These are phyloP conservation scores for Trametes cubensis DNA, from an alignment of 768 basidiomycete genomes.

Conservation along the genomic window DNA sequence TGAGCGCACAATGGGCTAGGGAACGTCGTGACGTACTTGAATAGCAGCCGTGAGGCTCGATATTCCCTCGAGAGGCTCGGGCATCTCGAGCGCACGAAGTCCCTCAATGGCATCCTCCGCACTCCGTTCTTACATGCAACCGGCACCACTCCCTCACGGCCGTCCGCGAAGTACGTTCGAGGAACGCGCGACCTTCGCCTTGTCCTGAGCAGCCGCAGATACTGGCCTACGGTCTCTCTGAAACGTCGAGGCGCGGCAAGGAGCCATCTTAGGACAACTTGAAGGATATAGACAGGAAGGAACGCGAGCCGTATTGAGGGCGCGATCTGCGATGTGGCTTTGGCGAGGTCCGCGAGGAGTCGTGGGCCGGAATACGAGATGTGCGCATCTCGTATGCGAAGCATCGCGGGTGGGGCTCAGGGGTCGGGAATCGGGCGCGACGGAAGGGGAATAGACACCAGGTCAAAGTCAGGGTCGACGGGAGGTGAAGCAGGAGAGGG, in stretches of 20 bases:
- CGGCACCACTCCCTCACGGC: slow-evolving; percentile 10
- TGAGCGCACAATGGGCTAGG: too few species aligned
- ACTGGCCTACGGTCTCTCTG: neutral
- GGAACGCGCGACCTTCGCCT: slow-evolving; percentile 11
- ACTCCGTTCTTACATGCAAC: slow-evolving; percentile 7
- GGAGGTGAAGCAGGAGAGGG: neutral
- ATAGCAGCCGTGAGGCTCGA: slow-evolving; percentile 33
- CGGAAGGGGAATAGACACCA: neutral
- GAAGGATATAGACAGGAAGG: slow-evolving; percentile 4
- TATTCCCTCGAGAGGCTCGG: slow-evolving; percentile 33
- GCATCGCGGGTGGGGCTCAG: slow-evolving; percentile 1
- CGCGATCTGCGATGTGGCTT: neutral
- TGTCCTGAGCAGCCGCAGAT: neutral
- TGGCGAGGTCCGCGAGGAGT: slow-evolving; percentile 5
- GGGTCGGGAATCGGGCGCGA: neutral
- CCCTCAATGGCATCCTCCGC: slow-evolving; percentile 21
- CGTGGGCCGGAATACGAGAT: slow-evolving; percentile 10
- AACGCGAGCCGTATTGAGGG: neutral
- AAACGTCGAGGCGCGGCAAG: neutral
- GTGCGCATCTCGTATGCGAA: slow-evolving; percentile 9
- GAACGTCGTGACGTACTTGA: slow-evolving; percentile 26
- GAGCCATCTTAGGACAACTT: slow-evolving; percentile 5
- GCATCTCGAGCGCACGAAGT: slow-evolving; percentile 29
- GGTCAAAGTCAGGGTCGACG: neutral
- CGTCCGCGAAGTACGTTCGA: slow-evolving; percentile 24